A percentile compares a stretch with the other conserved stretches of the same genome.
Evolutionary conservation across 2,329 filamentous ascomycete genomes (phyloP).

Genomic region (Ceratocystis harringtonii): DNA sequence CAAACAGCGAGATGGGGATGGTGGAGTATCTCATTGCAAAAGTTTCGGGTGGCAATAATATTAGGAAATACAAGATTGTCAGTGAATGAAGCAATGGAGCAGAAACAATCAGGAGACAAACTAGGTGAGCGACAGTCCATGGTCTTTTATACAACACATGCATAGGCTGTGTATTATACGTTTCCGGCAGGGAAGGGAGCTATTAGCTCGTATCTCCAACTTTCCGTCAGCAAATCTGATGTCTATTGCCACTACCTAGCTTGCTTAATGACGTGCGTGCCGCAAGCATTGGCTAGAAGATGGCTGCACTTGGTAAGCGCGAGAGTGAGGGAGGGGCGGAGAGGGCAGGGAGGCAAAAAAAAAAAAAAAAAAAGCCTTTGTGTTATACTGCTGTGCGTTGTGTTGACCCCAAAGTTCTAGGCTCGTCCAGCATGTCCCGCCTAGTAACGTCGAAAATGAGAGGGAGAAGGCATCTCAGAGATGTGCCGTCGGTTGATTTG

Average conservation of each 20-base stretch:
- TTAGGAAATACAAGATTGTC: background rate
- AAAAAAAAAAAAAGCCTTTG: too few species aligned
- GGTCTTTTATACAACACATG: background rate
- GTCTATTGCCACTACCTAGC: background rate
- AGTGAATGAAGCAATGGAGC: background rate
- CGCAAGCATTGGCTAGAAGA: background rate
- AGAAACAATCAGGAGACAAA: background rate
- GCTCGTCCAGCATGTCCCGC: too few species aligned
- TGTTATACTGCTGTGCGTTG: background rate
- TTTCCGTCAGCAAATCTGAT: background rate
- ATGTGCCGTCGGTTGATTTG: background rate
- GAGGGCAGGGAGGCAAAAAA: too few species aligned
- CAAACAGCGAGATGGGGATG: conserved; percentile 3
- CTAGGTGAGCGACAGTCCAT: background rate
- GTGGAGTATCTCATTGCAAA: conserved; percentile 27
- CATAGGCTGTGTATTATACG: too few species aligned
- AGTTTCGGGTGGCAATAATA: conserved; percentile 33
- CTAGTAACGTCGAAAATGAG: background rate
- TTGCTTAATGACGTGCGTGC: background rate
- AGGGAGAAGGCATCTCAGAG: background rate
- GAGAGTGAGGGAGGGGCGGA: background rate
- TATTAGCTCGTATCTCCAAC: background rate
- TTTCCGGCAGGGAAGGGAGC: too few species aligned
- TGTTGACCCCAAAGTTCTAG: background rate
- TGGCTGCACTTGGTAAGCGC: background rate